These are phyloP conservation scores for Cyphellophora europaea DNA, from an alignment of 2,329 filamentous ascomycete species.

Conservation along the genomic window DNA sequence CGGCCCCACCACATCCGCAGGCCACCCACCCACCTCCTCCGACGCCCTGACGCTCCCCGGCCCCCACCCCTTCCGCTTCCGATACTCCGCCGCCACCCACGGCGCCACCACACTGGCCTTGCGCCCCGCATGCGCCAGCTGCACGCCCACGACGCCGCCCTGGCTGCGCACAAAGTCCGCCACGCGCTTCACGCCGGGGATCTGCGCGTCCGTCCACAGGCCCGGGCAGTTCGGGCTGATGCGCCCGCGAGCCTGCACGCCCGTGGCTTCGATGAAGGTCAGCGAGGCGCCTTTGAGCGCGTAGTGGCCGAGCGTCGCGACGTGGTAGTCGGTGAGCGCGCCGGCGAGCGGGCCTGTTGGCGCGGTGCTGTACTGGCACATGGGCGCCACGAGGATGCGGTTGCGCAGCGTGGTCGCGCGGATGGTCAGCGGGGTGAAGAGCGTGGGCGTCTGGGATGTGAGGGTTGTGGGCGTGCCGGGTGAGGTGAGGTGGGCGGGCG, in stretches of 20 bases:
- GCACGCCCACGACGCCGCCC: constrained; percentile 65
- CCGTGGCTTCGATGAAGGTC: constrained; percentile 62
- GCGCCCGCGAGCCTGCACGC: constrained; percentile 64
- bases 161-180: constrained; percentile 75
- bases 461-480: constrained; percentile 9
- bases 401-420: constrained; percentile 46
- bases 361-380: constrained; percentile 44
- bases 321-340: constrained; percentile 35
- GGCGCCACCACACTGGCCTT: constrained; percentile 52
- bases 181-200: constrained; percentile 42
- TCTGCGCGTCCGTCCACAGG: constrained; percentile 26
- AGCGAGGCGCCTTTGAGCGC: constrained; percentile 18
- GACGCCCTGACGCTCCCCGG: constrained; percentile 10
- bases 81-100: constrained; percentile 25
- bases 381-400: constrained; percentile 47
- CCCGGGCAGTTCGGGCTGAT: constrained; percentile 50
- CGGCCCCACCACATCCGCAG: constrained; percentile 17
- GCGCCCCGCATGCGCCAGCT: constrained; percentile 70
- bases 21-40: constrained; percentile 16
- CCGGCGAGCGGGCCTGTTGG: constrained; percentile 26
- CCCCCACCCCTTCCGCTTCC: constrained; percentile 8
- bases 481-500: constrained; percentile 10
- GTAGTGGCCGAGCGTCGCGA: constrained; percentile 26
- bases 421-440: constrained; percentile 39
- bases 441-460: constrained; percentile 11